Conservation (phyloP, 2,329 filamentous ascomycete genomes). For the Aspergillus sp. region DNA sequence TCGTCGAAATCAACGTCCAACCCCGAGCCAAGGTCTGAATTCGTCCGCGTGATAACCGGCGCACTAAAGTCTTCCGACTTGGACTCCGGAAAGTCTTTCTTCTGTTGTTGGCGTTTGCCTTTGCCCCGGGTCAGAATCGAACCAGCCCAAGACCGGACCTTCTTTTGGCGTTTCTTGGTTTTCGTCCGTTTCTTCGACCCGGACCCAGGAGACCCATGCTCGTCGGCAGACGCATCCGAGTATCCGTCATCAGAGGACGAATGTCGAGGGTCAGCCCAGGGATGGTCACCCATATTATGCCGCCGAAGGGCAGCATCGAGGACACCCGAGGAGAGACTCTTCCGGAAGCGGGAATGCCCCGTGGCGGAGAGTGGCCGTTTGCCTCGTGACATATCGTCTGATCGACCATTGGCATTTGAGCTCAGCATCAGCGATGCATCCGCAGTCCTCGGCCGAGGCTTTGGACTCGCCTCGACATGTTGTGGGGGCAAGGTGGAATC, state of each 20-base stretch:
- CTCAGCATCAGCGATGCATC: conserved; percentile 38
- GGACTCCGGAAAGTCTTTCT: conserved; percentile 38
- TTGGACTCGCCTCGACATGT: conserved; percentile 25
- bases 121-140: conserved; percentile 50
- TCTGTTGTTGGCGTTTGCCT: conserved; percentile 44
- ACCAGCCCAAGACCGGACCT: conserved; percentile 65
- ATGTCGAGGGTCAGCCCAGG: conserved; percentile 22
- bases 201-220: conserved; percentile 21
- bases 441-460: conserved; percentile 44
- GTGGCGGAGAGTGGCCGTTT: conserved; percentile 44
- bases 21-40: conserved; percentile 42
- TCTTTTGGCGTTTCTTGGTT: conserved; percentile 61
- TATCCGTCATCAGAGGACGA: conserved; percentile 30
- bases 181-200: conserved; percentile 35
- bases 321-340: conserved; percentile 30
- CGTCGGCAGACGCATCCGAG: conserved; percentile 27
- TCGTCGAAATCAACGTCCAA: conserved; percentile 50
- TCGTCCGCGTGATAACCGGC: conserved; percentile 40
- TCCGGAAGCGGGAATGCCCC: conserved; percentile 30
- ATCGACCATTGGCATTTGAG: conserved; percentile 16
- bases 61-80: conserved; percentile 42
- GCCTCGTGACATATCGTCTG: conserved; percentile 18
- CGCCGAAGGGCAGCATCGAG: conserved; percentile 25
- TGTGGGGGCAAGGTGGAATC: conserved; percentile 44
- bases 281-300: conserved; percentile 19